A percentile compares a stretch with the other conserved stretches of the same genome.
These are phyloP conservation scores for Madurella mycetomatis DNA, from an alignment of 2,329 filamentous ascomycete genomes.

Conservation along the genomic window DNA sequence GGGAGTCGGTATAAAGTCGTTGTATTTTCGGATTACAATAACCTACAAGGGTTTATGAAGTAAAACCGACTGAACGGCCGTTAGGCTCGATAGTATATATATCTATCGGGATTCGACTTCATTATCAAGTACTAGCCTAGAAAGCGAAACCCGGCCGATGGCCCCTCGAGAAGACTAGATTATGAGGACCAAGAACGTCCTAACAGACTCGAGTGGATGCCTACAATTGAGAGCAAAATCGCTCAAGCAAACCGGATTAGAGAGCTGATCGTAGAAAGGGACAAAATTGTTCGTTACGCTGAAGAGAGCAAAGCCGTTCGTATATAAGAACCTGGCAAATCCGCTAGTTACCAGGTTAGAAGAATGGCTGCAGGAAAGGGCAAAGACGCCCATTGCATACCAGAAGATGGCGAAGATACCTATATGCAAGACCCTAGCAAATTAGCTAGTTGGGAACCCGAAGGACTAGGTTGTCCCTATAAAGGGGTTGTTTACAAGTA, in stretches of 20 bases:
- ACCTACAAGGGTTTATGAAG: slow-evolving; percentile 1
- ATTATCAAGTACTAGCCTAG: background rate
- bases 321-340: too few species aligned
- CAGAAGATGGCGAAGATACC: too few species aligned
- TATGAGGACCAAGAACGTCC: background rate
- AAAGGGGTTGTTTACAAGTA: too few species aligned
- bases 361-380: too few species aligned
- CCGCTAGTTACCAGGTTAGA: too few species aligned
- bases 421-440: too few species aligned
- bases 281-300: too few species aligned
- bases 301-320: too few species aligned
- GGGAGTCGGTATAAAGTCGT: background rate
- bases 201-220: background rate
- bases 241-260: background rate
- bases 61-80: background rate
- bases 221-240: background rate
- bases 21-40: background rate
- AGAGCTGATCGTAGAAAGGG: background rate
- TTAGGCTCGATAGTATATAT: background rate
- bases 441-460: too few species aligned
- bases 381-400: too few species aligned
- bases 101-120: background rate
- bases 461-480: background rate
- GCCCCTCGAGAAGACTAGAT: background rate
- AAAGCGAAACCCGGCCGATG: background rate